A percentile compares a stretch with the other conserved stretches of the same genome.
phyloP scores from a whole-genome alignment of 169 alveolate species.

The Cryptosporidium baileyi region DNA sequence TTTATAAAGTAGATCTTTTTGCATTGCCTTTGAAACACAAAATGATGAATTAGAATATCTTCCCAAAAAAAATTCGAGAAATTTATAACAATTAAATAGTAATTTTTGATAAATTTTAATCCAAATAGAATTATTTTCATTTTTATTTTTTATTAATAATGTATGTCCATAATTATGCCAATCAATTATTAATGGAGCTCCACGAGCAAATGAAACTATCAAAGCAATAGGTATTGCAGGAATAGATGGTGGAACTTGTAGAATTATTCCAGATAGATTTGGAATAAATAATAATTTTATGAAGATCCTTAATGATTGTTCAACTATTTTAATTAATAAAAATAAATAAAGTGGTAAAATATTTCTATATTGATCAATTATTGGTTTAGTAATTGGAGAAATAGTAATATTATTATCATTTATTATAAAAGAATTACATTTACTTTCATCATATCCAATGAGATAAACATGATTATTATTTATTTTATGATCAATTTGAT shows the following conservation, averaged over 20 bases:
- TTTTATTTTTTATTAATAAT: constrained; percentile 77
- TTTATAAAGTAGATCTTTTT: constrained; percentile 78
- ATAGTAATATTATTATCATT: constrained; percentile 23
- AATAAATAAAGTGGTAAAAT: constrained; percentile 77
- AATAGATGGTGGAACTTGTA: constrained; percentile 91
- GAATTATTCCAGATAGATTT: constrained; percentile 75
- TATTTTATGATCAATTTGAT: background rate
- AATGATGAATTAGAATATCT: constrained; percentile 80
- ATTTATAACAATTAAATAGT: background rate
- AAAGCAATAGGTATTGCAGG: constrained; percentile 79
- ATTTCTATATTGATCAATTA: background rate
- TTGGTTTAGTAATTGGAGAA: background rate
- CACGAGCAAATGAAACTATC: constrained; percentile 73
- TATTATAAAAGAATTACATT: constrained; percentile 8
- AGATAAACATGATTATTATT: constrained; percentile 52
- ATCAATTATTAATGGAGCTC: constrained; percentile 81
- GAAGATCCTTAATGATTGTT: constrained; percentile 75
- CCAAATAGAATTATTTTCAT: background rate
- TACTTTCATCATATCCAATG: constrained; percentile 49
- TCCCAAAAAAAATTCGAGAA: constrained; percentile 83
- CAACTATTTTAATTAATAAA: constrained; percentile 73
- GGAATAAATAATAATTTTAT: constrained; percentile 73
- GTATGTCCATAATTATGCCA: constrained; percentile 93
- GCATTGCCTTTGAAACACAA: constrained; percentile 88
- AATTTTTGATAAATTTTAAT: background rate